Conservation (phyloP, 306 rosid genomes). For the peach (Prunus persica) region DNA sequence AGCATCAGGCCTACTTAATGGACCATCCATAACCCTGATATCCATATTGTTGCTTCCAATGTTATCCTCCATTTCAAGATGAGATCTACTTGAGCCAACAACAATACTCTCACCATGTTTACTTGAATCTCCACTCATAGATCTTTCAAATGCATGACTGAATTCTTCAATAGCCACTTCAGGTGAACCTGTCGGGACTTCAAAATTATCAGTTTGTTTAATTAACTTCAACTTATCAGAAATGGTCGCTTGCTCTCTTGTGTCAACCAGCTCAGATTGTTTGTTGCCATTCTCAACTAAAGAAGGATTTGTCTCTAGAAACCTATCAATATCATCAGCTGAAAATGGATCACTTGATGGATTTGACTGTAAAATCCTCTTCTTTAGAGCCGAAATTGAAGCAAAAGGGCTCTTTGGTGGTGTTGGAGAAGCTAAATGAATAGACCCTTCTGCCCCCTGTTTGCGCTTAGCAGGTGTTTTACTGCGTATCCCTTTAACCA, state of each 20-base stretch:
- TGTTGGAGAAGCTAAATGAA: constrained; percentile 54
- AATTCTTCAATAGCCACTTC: constrained; percentile 23
- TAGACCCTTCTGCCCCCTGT: constrained; percentile 29
- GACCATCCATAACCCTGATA: constrained; percentile 25
- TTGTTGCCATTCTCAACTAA: constrained; percentile 8
- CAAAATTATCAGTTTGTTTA: constrained; percentile 23
- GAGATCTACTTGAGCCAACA: constrained; percentile 31
- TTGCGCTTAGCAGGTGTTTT: constrained; percentile 35
- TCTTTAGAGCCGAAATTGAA: constrained; percentile 36
- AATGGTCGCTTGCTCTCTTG: constrained; percentile 16
- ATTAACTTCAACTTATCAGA: constrained; percentile 25
- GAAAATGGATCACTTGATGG: constrained; percentile 63
- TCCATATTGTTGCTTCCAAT: constrained; percentile 25
- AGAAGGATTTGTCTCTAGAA: constrained; percentile 30
- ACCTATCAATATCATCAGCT: constrained; percentile 37
- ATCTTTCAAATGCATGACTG: constrained; percentile 16
- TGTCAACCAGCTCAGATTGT: constrained; percentile 31
- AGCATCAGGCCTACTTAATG: constrained; percentile 14
- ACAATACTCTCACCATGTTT: constrained; percentile 25
- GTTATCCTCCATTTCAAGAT: constrained; percentile 30
- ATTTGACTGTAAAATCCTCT: constrained; percentile 45
- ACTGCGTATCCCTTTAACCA: constrained; percentile 31
- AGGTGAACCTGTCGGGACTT: constrained; percentile 19
- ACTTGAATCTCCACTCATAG: constrained; percentile 20
- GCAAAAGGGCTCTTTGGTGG: constrained; percentile 76